Evolutionary conservation across 176 grass and related monocot species (phyloP), one percentile per base, ranked within the genome.

Genomic region (Raddia guianensis): DNA sequence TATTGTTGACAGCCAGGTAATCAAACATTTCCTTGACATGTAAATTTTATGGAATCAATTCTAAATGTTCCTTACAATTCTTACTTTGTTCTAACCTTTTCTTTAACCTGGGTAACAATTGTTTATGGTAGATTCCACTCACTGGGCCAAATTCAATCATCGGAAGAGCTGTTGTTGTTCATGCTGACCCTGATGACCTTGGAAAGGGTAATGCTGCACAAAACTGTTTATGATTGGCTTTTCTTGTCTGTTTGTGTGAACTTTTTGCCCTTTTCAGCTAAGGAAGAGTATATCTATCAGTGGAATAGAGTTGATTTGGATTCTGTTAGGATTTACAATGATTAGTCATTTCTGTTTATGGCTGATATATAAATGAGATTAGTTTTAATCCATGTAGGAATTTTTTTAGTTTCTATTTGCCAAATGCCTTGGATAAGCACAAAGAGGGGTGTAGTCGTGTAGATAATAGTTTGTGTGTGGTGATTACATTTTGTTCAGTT

Each of bases 81-180:
- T 4, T 35, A 37, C 70, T 1, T 46, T 66, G 18, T 1, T 2
- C 7, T 55, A 34, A 19, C 11, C 0, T 84, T 74, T 32, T 48
- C 62, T 64, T 77, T 70, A 69, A 76, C 21, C 47, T 87, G 1
- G 27, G 2, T 87, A 15, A 70, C 15, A 48, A 63, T 46, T 80
- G 65, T 78, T 77, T 46, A 58, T 79, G 40, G 15, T 70, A 95
- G 93, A 87, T 96, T 56, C 79, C 82, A 49, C 86, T 96, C 46
- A 84, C 53, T 59, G 90, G 93, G 21, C 82, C 79, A 18, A 80
- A 82, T 76, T 88, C 93, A 9, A 85, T 96, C 65, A 84, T 92
- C 74, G 93, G 93, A 55, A 84, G 93, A 37, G 90, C 93, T 67
- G 76, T 96, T 50, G 92, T 94, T 75, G 93, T 96, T 68, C 93